These are phyloP conservation scores for Cymbidium sinense DNA, from an alignment of 106 monocot genomes.

Conservation along the genomic window DNA sequence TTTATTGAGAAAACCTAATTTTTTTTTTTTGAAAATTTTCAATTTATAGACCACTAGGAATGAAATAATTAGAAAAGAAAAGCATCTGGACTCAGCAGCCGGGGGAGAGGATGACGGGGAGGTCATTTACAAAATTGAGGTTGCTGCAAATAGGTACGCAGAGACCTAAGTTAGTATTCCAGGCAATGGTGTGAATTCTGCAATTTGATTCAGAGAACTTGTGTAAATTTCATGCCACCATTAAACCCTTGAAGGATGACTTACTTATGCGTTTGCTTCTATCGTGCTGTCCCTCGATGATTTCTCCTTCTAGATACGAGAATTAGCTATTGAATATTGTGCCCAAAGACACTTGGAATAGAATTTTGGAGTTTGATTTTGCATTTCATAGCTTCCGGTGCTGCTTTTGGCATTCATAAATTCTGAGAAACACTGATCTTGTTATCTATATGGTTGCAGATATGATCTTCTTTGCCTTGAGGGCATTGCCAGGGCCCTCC, in stretches of 20 bases:
- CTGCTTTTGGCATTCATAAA: not conserved
- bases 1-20: not conserved
- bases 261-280: not conserved
- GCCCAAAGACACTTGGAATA: not conserved
- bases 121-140: slow-evolving; percentile 92
- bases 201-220: not conserved
- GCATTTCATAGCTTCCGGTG: not conserved
- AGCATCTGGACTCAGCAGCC: slow-evolving; percentile 53
- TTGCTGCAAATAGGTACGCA: slow-evolving; percentile 79
- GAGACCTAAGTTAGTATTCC: too few species aligned
- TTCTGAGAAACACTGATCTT: not conserved
- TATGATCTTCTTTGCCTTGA: slow-evolving; percentile 90
- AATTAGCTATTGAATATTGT: not conserved
- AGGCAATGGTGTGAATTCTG: not conserved
- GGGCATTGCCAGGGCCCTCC: slow-evolving; percentile 82
- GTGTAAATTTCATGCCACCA: not conserved
- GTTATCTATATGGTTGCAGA: slow-evolving; percentile 24
- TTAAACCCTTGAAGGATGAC: too few species aligned
- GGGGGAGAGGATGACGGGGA: slow-evolving; percentile 53
- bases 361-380: not conserved
- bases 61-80: slow-evolving; percentile 85
- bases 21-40: not conserved
- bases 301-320: not conserved
- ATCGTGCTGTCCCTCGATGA: not conserved
- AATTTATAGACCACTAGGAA: slow-evolving; percentile 71